These are phyloP conservation scores for Leishmania gerbilli DNA, from an alignment of 208 protist genomes.

Conservation along the genomic window DNA sequence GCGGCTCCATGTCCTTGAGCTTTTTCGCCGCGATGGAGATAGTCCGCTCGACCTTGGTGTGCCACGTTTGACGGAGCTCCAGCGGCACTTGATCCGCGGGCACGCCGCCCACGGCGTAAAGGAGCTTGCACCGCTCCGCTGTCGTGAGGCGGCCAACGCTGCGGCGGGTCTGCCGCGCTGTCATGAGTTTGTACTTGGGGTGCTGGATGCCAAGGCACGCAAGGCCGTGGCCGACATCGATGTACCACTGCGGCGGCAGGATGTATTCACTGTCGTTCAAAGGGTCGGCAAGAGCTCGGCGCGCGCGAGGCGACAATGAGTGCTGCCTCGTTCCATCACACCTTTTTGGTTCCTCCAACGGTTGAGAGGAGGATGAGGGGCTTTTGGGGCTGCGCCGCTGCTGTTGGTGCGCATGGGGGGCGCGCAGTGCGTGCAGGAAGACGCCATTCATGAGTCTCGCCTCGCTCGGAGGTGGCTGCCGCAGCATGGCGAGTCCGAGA, in stretches of 20 bases:
- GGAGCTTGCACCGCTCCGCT: constrained; percentile 71
- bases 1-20: constrained; percentile 61
- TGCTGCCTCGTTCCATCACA: neutral
- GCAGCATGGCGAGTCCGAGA: constrained; percentile 84
- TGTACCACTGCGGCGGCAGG: constrained; percentile 72
- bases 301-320: constrained; percentile 4
- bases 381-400: neutral
- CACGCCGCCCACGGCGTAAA: constrained; percentile 73
- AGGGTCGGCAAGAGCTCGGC: constrained; percentile 19
- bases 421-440: constrained; percentile 83
- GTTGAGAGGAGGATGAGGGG: neutral
- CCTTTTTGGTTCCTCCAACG: neutral
- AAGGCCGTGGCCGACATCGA: constrained; percentile 80
- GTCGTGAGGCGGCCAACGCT: constrained; percentile 56
- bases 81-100: constrained; percentile 38
- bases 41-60: constrained; percentile 55
- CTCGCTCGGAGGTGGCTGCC: constrained; percentile 63
- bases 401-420: constrained; percentile 9
- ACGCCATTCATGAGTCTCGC: constrained; percentile 65
- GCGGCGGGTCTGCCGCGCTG: constrained; percentile 59
- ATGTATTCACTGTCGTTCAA: constrained; percentile 39
- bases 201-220: constrained; percentile 69
- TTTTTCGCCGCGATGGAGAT: constrained; percentile 53
- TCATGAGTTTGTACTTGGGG: constrained; percentile 84
- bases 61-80: constrained; percentile 58